Evolutionary conservation across 31 red algal species (phyloP), one percentile per base, ranked within the genome.

Genomic region (Bonnemaisonia californica): DNA sequence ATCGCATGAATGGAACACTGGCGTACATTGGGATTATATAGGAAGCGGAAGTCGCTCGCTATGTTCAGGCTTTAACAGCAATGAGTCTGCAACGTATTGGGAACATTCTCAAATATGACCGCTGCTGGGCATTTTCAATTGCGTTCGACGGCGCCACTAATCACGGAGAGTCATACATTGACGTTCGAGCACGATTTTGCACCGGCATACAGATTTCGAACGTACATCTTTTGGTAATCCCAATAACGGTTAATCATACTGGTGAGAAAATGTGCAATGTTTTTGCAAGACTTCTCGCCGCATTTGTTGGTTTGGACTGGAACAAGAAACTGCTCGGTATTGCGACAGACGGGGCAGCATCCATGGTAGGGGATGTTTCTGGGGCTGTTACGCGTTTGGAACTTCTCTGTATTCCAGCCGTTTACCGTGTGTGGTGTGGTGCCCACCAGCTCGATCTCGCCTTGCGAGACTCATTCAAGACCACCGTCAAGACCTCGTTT

Each of bases 91-190:
- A 66, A 16, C 13, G 26, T 16, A 66, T 66, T 66, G 12, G 62
- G 26, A 16, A 66, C 19, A 28, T 66, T 26, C 12, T 66, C 62
- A 66, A 28, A 66, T n/a, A n/a, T 66, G 19, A 16, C 18, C 62
- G 26, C 26, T 66, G 13, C 62, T 66, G 62, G 62, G 62, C 18
- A 28, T 66, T 24, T 27, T 27, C 62, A 28, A 66, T 77, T 9
- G 74, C 74, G 26, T 77, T 77, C 61, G 74, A 77, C 61, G 28
- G 54, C n/a, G 51, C 74, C 5, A 77, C 74, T 1, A 77, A 77
- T 62, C 51, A 54, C 34, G 54, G 74, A 24, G 54, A 77, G 13
- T 23, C 74, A 31, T 61, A 31, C 32, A 24, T 60, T 11, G 55
- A 60, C 61, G 74, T 77, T 24, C 74, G 74, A 30, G 54, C 41